Evolutionary conservation across 78 protist species (phyloP).

Genomic region (Planoprotostelium fungivorum): DNA sequence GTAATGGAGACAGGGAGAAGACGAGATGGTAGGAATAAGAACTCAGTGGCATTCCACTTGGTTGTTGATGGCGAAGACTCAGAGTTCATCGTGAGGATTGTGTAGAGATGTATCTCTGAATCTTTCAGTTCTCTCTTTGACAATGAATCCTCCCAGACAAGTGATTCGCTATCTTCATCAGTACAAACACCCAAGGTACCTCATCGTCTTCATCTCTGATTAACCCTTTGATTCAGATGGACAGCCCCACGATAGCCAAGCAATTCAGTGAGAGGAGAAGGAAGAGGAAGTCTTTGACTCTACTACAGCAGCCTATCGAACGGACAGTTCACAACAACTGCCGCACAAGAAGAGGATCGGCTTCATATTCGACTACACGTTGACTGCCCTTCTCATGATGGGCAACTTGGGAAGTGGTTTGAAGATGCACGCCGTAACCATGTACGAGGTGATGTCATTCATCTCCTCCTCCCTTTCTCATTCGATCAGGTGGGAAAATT

Average conservation of each 20-base stretch:
- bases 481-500: slow-evolving; percentile 75
- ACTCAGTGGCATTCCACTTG: slow-evolving; percentile 12
- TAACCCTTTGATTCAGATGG: too few relatives aligned
- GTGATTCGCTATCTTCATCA: too few relatives aligned
- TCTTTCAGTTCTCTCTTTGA: too few relatives aligned
- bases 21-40: neutral
- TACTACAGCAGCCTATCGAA: neutral
- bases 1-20: neutral
- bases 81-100: too few relatives aligned
- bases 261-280: too few relatives aligned
- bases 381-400: slow-evolving; percentile 95
- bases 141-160: too few relatives aligned
- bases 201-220: too few relatives aligned
- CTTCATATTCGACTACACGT: slow-evolving; percentile 76
- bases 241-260: too few relatives aligned
- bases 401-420: slow-evolving; percentile 82
- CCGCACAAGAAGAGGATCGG: slow-evolving; percentile 54
- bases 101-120: too few relatives aligned
- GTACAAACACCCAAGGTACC: too few relatives aligned
- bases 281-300: too few relatives aligned
- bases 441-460: slow-evolving; percentile 71
- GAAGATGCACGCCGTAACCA: slow-evolving; percentile 92
- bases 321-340: neutral
- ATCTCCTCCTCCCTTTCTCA: neutral
- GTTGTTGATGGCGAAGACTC: too few relatives aligned